phyloP scores from a whole-genome alignment of 1,139 yeast species.

The Debaryomyces singareniensis region DNA sequence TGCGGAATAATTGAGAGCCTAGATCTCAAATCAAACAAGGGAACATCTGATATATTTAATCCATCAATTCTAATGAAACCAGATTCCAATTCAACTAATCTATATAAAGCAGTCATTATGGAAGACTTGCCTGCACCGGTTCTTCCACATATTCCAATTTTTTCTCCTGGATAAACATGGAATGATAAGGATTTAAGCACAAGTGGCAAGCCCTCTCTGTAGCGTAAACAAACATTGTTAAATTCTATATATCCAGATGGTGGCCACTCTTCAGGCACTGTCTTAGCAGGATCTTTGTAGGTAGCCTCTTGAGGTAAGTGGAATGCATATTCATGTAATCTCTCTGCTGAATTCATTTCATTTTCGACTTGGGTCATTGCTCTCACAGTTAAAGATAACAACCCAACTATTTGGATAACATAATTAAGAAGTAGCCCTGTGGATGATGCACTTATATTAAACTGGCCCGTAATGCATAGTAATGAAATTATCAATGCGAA shows the following conservation, averaged over 20 bases:
- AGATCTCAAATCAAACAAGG: slow-evolving; percentile 26
- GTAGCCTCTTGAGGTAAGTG: slow-evolving; percentile 71
- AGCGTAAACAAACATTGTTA: slow-evolving; percentile 66
- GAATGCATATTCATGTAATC: slow-evolving; percentile 37
- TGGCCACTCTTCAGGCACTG: slow-evolving; percentile 84
- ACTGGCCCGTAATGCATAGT: slow-evolving; percentile 35
- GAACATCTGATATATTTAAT: slow-evolving; percentile 57
- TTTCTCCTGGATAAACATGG: slow-evolving; percentile 67
- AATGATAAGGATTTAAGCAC: slow-evolving; percentile 83
- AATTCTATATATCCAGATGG: slow-evolving; percentile 72
- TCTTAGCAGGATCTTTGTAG: slow-evolving; percentile 50
- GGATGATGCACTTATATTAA: slow-evolving; percentile 36
- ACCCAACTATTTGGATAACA: slow-evolving; percentile 39
- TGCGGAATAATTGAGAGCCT: slow-evolving; percentile 39
- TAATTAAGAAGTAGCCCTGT: slow-evolving; percentile 39
- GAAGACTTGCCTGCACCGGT: slow-evolving; percentile 99
- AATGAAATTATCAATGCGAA: slow-evolving; percentile 35
- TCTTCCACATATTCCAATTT: slow-evolving; percentile 93
- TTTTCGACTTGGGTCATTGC: slow-evolving; percentile 42
- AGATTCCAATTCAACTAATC: slow-evolving; percentile 80
- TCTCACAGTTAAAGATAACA: slow-evolving; percentile 35
- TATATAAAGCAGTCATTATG: slow-evolving; percentile 85
- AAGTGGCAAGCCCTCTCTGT: slow-evolving; percentile 80
- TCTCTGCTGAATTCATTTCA: slow-evolving; percentile 43
- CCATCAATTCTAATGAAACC: slow-evolving; percentile 82